Conservation (phyloP, 306 rosid species). For the Pterocarpus macrocarpus region DNA sequence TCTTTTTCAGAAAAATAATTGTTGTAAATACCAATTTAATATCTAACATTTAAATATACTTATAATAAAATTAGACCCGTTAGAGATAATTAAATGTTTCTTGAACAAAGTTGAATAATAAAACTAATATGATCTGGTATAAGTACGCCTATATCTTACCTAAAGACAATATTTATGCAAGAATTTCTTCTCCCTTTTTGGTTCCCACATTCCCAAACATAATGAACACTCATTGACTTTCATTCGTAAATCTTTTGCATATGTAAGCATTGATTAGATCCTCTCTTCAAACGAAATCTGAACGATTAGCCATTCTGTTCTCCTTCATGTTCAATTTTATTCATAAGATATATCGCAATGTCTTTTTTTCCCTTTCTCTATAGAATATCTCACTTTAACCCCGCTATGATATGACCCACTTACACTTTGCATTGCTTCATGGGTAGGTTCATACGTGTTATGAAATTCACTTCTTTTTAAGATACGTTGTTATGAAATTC, state of each 20-base stretch:
- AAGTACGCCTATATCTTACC: too few relatives aligned
- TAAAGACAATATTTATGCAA: not conserved
- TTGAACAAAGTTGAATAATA: too few relatives aligned
- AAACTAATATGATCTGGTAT: too few relatives aligned
- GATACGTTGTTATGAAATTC: not conserved
- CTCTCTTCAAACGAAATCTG: constrained; percentile 64
- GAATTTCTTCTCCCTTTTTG: not conserved
- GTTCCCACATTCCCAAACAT: not conserved
- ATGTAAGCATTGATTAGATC: constrained; percentile 69
- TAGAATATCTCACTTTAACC: not conserved
- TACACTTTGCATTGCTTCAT: not conserved
- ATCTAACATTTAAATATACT: too few relatives aligned
- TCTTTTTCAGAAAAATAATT: too few relatives aligned
- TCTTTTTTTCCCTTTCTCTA: not conserved
- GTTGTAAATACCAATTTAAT: too few relatives aligned
- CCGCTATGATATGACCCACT: not conserved
- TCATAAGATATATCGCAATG: not conserved
- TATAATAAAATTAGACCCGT: too few relatives aligned
- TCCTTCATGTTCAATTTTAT: constrained; percentile 3
- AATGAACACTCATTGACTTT: constrained; percentile 61
- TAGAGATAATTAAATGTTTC: too few relatives aligned
- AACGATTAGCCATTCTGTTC: constrained; percentile 54
- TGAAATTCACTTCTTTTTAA: not conserved
- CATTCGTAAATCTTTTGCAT: constrained; percentile 48
- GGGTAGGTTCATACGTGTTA: not conserved